phyloP scores from a whole-genome alignment of 495 filamentous ascomycete genomes.

The Podospora australis region DNA sequence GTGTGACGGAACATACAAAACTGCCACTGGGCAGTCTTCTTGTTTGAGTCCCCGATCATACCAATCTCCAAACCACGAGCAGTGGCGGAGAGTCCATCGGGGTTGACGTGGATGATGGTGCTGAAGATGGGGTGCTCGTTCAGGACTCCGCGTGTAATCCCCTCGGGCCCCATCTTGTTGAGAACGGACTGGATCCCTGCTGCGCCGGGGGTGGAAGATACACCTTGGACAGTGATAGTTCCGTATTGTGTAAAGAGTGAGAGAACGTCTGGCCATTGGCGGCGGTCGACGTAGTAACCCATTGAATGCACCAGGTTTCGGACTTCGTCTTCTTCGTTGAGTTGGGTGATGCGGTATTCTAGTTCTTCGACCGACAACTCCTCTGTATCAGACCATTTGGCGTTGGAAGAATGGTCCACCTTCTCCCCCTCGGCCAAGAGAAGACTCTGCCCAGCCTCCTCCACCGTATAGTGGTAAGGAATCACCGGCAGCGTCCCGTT shows the following conservation, averaged over 20 bases:
- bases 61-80: constrained; percentile 17
- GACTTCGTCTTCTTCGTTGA: constrained; percentile 20
- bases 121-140: constrained; percentile 20
- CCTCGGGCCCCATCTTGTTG: constrained; percentile 12
- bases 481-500: constrained; percentile 7
- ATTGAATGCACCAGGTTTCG: constrained; percentile 14
- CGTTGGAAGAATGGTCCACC: not conserved
- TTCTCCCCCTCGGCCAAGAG: not conserved
- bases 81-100: constrained; percentile 1
- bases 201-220: not conserved
- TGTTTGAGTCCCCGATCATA: constrained; percentile 10
- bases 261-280: constrained; percentile 15
- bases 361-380: constrained; percentile 8
- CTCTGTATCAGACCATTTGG: no score
- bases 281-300: constrained; percentile 17
- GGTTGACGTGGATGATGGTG: constrained; percentile 8
- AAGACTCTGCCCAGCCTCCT: constrained; percentile 11
- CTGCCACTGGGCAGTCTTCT: constrained; percentile 10
- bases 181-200: constrained; percentile 5
- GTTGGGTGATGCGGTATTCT: constrained; percentile 8
- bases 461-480: constrained; percentile 15
- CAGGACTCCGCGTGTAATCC: constrained; percentile 10
- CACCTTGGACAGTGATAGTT: constrained; percentile 7
- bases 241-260: constrained; percentile 11
- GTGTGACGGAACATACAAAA: constrained; percentile 12